Evolutionary conservation across 306 rosid genomes (phyloP).

Genomic region (Gastrolobium bilobum): DNA sequence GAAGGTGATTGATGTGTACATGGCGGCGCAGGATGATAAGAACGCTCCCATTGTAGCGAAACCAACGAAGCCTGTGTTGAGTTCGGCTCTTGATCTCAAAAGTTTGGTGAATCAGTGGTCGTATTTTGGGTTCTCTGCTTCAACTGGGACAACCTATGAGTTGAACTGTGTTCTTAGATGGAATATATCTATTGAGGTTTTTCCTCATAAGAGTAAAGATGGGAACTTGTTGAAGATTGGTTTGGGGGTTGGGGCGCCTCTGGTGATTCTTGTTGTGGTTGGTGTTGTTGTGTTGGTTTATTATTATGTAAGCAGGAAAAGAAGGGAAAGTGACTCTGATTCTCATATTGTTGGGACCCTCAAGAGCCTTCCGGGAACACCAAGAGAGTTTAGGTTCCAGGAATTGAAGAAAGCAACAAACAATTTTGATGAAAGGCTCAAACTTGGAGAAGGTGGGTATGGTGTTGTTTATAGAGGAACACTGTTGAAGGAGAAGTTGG

Average conservation of each 20-base stretch:
- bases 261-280: constrained; percentile 24
- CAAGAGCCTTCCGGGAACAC: constrained; percentile 77
- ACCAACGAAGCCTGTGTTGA: constrained; percentile 59
- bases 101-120: constrained; percentile 47
- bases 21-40: constrained; percentile 45
- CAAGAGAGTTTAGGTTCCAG: constrained; percentile 64
- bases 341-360: constrained; percentile 67
- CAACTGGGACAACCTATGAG: constrained; percentile 62
- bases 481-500: constrained; percentile 54
- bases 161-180: constrained; percentile 73
- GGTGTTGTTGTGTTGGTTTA: constrained; percentile 41
- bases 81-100: constrained; percentile 51
- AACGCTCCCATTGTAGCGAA: constrained; percentile 42
- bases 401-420: constrained; percentile 79
- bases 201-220: background rate
- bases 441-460: constrained; percentile 78
- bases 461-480: constrained; percentile 75
- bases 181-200: constrained; percentile 69
- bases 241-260: constrained; percentile 60
- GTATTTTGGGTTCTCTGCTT: constrained; percentile 77
- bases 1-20: constrained; percentile 51
- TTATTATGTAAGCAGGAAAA: constrained; percentile 34
- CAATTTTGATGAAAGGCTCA: constrained; percentile 66
- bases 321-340: constrained; percentile 34
- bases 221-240: constrained; percentile 44